Evolutionary conservation across 345 rosid genomes (phyloP).

Genomic region (Chamaenerion angustifolium): DNA sequence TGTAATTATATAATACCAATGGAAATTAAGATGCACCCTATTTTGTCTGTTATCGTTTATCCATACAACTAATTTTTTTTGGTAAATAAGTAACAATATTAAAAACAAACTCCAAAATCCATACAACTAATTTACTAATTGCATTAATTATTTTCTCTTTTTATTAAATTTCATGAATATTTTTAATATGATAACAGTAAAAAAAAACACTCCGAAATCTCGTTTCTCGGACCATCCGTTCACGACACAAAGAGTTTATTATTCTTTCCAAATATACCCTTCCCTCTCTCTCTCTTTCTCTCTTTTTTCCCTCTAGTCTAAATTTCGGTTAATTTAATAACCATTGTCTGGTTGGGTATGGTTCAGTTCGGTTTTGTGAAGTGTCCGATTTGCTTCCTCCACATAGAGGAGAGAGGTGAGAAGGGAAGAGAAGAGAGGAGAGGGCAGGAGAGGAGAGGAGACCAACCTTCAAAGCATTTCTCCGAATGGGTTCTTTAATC

Average conservation of each 20-base stretch:
- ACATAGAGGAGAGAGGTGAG: conserved; percentile 8
- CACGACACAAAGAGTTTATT: conserved; percentile 33
- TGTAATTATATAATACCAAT: background rate
- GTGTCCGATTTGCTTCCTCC: conserved; percentile 15
- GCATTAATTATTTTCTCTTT: too few species aligned
- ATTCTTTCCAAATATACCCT: conserved; percentile 17
- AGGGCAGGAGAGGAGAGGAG: background rate
- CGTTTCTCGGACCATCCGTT: conserved; percentile 39
- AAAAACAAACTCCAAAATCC: too few species aligned
- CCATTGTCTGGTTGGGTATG: conserved; percentile 4
- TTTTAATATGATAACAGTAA: too few species aligned
- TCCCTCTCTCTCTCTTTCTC: background rate
- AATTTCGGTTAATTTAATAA: conserved; percentile 1
- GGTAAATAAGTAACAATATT: too few species aligned
- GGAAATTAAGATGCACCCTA: too few species aligned
- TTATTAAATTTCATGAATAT: too few species aligned
- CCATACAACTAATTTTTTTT: too few species aligned
- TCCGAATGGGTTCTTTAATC: background rate
- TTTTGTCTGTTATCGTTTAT: too few species aligned
- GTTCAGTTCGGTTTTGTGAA: background rate
- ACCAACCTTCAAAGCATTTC: background rate
- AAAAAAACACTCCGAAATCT: too few species aligned
- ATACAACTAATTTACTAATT: too few species aligned
- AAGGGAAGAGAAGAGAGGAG: background rate
- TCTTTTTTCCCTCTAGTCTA: background rate